Evolutionary conservation across 2,329 filamentous ascomycete species (phyloP).

Genomic region (Phialophora tarda): DNA sequence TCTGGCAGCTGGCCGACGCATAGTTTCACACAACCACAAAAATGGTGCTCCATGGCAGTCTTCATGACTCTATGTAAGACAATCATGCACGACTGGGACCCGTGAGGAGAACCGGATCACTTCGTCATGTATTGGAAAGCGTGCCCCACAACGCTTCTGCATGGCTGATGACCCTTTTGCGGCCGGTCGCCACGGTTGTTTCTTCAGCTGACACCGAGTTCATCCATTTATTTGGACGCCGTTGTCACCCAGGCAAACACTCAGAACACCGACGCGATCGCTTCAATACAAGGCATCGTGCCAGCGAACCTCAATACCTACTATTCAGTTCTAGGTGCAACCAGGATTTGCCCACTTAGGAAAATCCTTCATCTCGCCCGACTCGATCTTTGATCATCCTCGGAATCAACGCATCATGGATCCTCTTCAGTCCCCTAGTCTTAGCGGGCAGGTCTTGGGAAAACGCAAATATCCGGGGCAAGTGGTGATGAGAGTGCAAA

Average conservation of each 20-base stretch:
- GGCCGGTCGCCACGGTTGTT: background rate
- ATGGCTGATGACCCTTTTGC: constrained; percentile 2
- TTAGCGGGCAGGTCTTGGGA: background rate
- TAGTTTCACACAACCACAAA: background rate
- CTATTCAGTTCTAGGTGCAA: background rate
- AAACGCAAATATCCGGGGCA: constrained; percentile 24
- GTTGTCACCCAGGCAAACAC: background rate
- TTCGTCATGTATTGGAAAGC: background rate
- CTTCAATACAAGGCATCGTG: background rate
- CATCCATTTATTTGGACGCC: background rate
- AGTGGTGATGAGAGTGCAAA: constrained; percentile 25
- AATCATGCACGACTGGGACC: background rate
- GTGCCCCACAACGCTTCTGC: background rate
- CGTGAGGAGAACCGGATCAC: background rate
- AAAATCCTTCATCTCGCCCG: background rate
- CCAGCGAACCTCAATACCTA: background rate
- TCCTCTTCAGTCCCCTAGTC: background rate
- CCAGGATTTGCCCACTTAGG: background rate
- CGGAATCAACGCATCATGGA: background rate
- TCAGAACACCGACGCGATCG: background rate
- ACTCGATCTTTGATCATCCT: background rate
- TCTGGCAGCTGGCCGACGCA: background rate
- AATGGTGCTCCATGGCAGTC: background rate
- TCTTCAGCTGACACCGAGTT: constrained; percentile 7
- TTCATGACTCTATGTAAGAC: background rate